phyloP scores from a whole-genome alignment of 2,329 filamentous ascomycete species.

The Aspergillus sp. region DNA sequence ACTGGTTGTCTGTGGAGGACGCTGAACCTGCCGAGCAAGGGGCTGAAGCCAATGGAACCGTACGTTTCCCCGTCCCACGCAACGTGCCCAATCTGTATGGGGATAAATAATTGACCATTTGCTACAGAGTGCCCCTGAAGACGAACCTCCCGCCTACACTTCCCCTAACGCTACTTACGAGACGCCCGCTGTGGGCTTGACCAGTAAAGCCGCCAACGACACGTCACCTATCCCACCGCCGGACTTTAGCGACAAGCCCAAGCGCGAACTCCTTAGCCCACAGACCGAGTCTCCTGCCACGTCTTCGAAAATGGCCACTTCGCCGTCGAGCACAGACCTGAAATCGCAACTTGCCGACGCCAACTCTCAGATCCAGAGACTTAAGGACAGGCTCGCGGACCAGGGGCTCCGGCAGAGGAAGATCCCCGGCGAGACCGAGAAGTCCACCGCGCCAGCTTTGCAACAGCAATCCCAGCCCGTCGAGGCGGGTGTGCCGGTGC shows the following conservation, averaged over 20 bases:
- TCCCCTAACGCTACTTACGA: constrained; percentile 54
- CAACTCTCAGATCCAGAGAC: constrained; percentile 67
- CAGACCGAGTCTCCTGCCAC: constrained; percentile 34
- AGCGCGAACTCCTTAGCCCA: constrained; percentile 41
- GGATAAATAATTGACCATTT: constrained; percentile 8
- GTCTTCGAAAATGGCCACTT: constrained; percentile 48
- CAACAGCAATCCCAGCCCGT: constrained; percentile 57
- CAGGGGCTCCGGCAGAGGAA: constrained; percentile 79
- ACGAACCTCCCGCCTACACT: constrained; percentile 54
- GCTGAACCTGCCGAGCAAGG: constrained; percentile 25
- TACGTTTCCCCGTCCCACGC: constrained; percentile 22
- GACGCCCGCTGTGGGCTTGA: constrained; percentile 45
- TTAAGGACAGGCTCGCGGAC: constrained; percentile 65
- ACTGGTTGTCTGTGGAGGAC: constrained; percentile 70
- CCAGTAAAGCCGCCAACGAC: constrained; percentile 40
- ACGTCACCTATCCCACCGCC: constrained; percentile 35
- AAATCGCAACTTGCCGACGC: constrained; percentile 73
- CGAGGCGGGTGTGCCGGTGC: constrained; percentile 76
- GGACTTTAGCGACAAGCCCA: constrained; percentile 35
- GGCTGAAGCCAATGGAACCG: constrained; percentile 35
- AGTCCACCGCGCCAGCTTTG: constrained; percentile 49
- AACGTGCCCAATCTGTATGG: background rate
- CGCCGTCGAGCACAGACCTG: constrained; percentile 60
- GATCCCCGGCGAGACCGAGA: constrained; percentile 56
- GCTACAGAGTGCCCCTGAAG: constrained; percentile 34